Evolutionary conservation across 257 asterid genomes (phyloP).

Genomic region (Salvia miltiorrhiza): DNA sequence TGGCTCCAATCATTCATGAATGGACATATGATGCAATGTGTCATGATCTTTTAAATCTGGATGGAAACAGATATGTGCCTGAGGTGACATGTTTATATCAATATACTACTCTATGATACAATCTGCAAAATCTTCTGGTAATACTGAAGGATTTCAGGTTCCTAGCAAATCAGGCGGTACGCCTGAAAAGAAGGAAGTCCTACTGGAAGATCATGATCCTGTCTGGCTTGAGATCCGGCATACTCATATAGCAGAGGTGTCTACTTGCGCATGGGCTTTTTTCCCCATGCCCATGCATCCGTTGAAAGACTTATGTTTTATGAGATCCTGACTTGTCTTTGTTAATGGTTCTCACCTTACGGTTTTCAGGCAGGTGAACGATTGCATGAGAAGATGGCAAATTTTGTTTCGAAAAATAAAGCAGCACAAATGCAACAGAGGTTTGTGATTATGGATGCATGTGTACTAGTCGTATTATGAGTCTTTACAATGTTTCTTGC

Average conservation of each 20-base stretch:
- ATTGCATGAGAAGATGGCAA: constrained; percentile 67
- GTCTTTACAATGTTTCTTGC: background rate
- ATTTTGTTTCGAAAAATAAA: constrained; percentile 78
- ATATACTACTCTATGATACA: constrained; percentile 16
- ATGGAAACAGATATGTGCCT: constrained; percentile 71
- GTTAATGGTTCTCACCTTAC: constrained; percentile 23
- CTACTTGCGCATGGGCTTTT: constrained; percentile 9
- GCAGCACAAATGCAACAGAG: constrained; percentile 88
- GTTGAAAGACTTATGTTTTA: background rate
- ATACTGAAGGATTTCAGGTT: constrained; percentile 37
- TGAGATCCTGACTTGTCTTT: background rate
- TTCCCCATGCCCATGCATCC: background rate
- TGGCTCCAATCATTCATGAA: constrained; percentile 95
- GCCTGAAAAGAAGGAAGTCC: constrained; percentile 77
- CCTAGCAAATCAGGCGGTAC: constrained; percentile 69
- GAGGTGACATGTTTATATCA: constrained; percentile 52
- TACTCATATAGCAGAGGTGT: constrained; percentile 91
- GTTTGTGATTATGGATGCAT: constrained; percentile 39
- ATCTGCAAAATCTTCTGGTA: constrained; percentile 19
- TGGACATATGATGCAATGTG: constrained; percentile 98
- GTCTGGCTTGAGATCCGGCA: constrained; percentile 93
- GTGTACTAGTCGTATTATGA: background rate
- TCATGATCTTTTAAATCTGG: constrained; percentile 87
- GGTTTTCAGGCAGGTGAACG: constrained; percentile 74
- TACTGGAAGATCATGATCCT: constrained; percentile 88